Evolutionary conservation across 257 asterid genomes (phyloP), one percentile per base, ranked within the genome.

Genomic region (Nicotiana noctiflora): DNA sequence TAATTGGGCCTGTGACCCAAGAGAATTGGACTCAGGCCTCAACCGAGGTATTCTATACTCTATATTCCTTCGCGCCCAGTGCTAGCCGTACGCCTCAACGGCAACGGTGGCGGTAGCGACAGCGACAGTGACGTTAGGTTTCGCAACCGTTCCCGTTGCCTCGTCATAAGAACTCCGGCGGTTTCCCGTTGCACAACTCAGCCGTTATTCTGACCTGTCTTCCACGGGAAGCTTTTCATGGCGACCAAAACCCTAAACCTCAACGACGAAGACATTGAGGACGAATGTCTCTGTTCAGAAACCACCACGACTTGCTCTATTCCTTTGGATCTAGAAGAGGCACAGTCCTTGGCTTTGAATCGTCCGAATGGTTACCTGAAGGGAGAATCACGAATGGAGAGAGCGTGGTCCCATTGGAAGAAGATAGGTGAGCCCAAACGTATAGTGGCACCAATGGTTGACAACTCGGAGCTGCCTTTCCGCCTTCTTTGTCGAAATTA

Each of bases 391-490:
- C 87, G 87, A 55, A 85, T 96, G 59, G 98, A 94, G 90, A 82
- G 96, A 79, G 97, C 98, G 27, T 96, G 99, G 99, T 88, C 90
- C 27, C 92, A 94, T 81, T 96, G 99, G 98, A 94, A 84, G 81
- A 88, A 84, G 79, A 79, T 96, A 65, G 98, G 98, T 9, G 86
- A 88, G 62, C 99, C 98, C 21, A 94, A 90, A 82, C 84, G 84
- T 81, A 78, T 90, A 53, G 98, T 94, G 53, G 99, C 98, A 10
- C 99, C 98, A 55, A 92, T 92, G 98, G 99, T 96, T 66, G 99
- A 94, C 85, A 94, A 96, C 88, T 96, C 99, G 56, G 99, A 96
- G 93, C 90, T 96, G 1, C 99, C 98, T 8, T 96, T 92, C 85
- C 97, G 99, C 27, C 34, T 92, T 89, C 98, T 94, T 74, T 96